phyloP scores from a whole-genome alignment of 345 rosid species.

The Bretschneidera sinensis region DNA sequence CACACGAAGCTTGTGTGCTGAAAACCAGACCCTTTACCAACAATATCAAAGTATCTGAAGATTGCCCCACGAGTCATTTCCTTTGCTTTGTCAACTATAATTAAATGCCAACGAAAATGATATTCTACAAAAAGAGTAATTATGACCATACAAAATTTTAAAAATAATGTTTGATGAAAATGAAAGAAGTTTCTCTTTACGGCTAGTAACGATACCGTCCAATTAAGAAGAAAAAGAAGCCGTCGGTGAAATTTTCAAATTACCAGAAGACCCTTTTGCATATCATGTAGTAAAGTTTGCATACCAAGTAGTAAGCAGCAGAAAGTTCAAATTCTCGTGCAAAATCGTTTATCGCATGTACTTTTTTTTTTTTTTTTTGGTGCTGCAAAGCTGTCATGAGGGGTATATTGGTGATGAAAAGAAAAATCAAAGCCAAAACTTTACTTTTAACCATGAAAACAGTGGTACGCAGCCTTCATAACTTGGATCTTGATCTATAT shows the following conservation, averaged over 20 bases:
- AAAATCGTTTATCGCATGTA: too few relatives aligned
- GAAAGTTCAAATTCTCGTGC: too few relatives aligned
- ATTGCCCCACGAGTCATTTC: constrained; percentile 46
- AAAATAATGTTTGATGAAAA: constrained; percentile 20
- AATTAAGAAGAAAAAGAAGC: not conserved
- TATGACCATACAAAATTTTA: constrained; percentile 4
- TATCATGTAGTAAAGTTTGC: too few relatives aligned
- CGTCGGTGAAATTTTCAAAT: not conserved
- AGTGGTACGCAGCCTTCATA: constrained; percentile 4
- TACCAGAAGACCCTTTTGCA: not conserved
- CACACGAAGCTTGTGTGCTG: constrained; percentile 42
- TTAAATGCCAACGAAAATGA: constrained; percentile 41
- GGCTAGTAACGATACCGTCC: constrained; percentile 19
- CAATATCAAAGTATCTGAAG: constrained; percentile 36
- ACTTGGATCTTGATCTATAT: constrained; percentile 12
- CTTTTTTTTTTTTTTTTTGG: too few relatives aligned
- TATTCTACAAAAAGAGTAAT: constrained; percentile 11
- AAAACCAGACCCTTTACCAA: constrained; percentile 42
- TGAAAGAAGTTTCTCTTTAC: constrained; percentile 19
- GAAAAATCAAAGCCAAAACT: constrained; percentile 17
- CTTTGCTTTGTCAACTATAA: constrained; percentile 45
- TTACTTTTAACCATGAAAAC: too few relatives aligned
- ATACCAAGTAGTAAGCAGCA: not conserved
- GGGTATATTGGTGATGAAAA: not conserved
- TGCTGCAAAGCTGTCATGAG: not conserved